Percentiles rank a stretch among this genome's conserved stretches.
These are phyloP conservation scores for Mrakiaceae sp. DNA, from an alignment of 1,284 basidiomycete species.

Conservation along the genomic window DNA sequence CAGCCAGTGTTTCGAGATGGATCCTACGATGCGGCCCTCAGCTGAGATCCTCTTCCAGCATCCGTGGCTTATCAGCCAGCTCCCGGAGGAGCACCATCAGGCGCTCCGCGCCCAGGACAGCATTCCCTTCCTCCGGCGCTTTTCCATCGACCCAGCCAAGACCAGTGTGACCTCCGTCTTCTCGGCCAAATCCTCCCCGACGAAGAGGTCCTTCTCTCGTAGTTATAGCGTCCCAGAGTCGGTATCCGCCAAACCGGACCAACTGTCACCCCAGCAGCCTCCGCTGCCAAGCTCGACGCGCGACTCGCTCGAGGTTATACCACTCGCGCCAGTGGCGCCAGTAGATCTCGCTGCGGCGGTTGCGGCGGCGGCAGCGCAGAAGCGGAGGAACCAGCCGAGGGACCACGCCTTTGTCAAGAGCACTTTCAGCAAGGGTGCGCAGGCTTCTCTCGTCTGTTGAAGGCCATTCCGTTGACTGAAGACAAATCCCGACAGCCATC, in stretches of 20 bases:
- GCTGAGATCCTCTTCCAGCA: constrained; percentile 79
- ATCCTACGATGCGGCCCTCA: constrained; percentile 63
- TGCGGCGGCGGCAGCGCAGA: no score
- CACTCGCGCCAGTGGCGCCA: constrained; percentile 33
- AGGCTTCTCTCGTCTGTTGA: background rate
- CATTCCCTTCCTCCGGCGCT: constrained; percentile 80
- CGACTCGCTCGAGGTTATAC: constrained; percentile 20
- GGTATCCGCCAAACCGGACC: background rate
- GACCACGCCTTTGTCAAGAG: constrained; percentile 83
- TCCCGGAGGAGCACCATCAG: constrained; percentile 30
- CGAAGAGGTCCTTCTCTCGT: background rate
- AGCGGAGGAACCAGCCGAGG: constrained; percentile 32
- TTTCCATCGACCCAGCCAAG: constrained; percentile 30
- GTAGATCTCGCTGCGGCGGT: constrained; percentile 37
- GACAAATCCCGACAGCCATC: constrained; percentile 49
- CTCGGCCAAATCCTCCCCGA: background rate
- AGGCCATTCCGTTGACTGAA: constrained; percentile 12
- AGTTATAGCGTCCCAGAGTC: background rate
- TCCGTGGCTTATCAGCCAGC: constrained; percentile 76
- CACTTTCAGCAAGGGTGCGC: constrained; percentile 77
- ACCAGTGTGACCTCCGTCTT: background rate
- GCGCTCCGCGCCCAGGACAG: constrained; percentile 80
- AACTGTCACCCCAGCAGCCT: constrained; percentile 7
- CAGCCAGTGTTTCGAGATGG: constrained; percentile 73
- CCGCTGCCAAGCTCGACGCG: constrained; percentile 21